Conservation (phyloP, 768 basidiomycete species). For the Pisolithus albus region DNA sequence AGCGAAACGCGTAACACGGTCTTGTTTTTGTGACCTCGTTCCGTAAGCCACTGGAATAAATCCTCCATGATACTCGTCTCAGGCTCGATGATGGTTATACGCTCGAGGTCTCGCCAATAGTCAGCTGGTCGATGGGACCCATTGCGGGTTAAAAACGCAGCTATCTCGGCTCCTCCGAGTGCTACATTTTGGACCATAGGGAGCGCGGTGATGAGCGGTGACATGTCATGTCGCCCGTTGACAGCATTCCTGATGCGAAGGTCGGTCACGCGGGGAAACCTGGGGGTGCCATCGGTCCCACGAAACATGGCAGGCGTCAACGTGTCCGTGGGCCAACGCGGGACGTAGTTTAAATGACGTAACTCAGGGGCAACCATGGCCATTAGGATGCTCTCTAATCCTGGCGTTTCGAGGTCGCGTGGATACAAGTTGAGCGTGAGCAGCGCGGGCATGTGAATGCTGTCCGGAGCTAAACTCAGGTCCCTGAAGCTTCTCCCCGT, state of each 20-base stretch:
- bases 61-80: neutral
- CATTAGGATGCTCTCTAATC: neutral
- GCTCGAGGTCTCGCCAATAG: neutral
- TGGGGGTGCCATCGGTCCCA: neutral
- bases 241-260: neutral
- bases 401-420: neutral
- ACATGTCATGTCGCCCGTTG: neutral
- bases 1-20: neutral
- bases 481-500: neutral
- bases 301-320: neutral
- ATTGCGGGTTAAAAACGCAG: neutral
- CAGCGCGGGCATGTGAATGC: neutral
- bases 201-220: neutral
- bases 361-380: neutral
- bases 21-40: neutral
- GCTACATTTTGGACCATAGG: slow-evolving; percentile 1
- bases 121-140: neutral
- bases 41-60: neutral
- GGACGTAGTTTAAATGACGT: neutral
- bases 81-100: neutral
- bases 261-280: neutral
- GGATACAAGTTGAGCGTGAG: neutral
- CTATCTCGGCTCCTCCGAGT: neutral
- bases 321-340: neutral
- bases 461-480: neutral